These are phyloP conservation scores for Leucosporidium scottii DNA, from an alignment of 768 basidiomycete genomes.

Conservation along the genomic window DNA sequence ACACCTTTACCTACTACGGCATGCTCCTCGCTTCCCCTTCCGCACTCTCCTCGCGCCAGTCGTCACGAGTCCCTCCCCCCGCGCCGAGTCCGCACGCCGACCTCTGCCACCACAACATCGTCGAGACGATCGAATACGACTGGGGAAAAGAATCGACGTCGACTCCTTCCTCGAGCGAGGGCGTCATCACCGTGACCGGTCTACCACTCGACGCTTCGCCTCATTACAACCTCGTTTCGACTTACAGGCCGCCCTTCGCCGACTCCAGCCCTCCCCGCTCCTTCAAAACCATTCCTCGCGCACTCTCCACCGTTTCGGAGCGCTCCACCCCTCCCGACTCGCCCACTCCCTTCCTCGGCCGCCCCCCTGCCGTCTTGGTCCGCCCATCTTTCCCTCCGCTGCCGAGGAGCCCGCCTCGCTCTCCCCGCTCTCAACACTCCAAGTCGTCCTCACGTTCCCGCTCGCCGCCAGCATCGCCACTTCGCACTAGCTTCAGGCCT, in stretches of 20 bases:
- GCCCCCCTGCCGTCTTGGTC: too few relatives aligned
- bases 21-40: neutral
- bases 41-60: neutral
- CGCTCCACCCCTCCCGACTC: neutral
- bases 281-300: neutral
- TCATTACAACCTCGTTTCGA: too few relatives aligned
- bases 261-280: neutral
- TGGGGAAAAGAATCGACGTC: too few relatives aligned
- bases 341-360: too few relatives aligned
- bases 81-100: neutral
- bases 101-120: too few relatives aligned
- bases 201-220: too few relatives aligned
- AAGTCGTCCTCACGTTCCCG: neutral
- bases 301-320: neutral
- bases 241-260: neutral
- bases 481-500: neutral
- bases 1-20: neutral
- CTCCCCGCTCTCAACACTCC: neutral
- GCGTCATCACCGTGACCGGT: too few relatives aligned
- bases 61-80: neutral
- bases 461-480: neutral
- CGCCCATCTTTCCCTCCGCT: neutral
- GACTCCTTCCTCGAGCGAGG: too few relatives aligned
- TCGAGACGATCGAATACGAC: too few relatives aligned
- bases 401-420: neutral